These are phyloP conservation scores for Brettanomyces bruxellensis DNA, from an alignment of 805 yeast genomes.

Conservation along the genomic window DNA sequence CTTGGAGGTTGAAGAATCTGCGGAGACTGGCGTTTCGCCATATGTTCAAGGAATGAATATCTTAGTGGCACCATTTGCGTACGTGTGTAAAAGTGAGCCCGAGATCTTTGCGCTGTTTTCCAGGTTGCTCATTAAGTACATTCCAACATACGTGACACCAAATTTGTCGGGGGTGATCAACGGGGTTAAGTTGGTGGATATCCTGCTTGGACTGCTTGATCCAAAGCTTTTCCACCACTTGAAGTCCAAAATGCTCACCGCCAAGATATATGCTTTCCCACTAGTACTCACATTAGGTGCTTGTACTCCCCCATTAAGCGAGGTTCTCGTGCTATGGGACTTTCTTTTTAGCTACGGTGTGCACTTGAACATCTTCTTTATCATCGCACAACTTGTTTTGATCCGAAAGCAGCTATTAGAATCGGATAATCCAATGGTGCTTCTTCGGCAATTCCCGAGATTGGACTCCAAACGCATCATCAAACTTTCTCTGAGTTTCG, in stretches of 20 bases:
- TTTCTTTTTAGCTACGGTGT: conserved; percentile 85
- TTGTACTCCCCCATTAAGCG: conserved; percentile 75
- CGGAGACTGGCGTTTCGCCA: conserved; percentile 23
- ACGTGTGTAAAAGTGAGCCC: conserved; percentile 69
- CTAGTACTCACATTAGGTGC: conserved; percentile 79
- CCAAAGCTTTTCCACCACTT: conserved; percentile 54
- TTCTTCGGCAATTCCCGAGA: conserved; percentile 63
- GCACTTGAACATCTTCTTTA: conserved; percentile 76
- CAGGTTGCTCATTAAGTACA: conserved; percentile 47
- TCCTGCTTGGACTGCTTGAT: conserved; percentile 63
- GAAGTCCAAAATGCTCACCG: conserved; percentile 58
- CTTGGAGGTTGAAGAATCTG: conserved; percentile 24
- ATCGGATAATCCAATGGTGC: conserved; percentile 62
- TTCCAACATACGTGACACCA: conserved; percentile 73
- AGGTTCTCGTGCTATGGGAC: conserved; percentile 80
- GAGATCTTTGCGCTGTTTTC: conserved; percentile 73
- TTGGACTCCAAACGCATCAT: conserved; percentile 68
- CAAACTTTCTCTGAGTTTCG: conserved; percentile 69
- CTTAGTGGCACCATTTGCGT: conserved; percentile 74
- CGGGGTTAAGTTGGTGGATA: conserved; percentile 66
- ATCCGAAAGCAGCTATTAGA: conserved; percentile 55
- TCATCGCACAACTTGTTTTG: conserved; percentile 72
- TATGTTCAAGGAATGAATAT: conserved; percentile 95
- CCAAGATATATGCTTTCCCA: conserved; percentile 82
- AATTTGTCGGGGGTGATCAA: conserved; percentile 75